Evolutionary conservation across 2,329 filamentous ascomycete species (phyloP).

Genomic region (Aspergillus ochraceoroseus): DNA sequence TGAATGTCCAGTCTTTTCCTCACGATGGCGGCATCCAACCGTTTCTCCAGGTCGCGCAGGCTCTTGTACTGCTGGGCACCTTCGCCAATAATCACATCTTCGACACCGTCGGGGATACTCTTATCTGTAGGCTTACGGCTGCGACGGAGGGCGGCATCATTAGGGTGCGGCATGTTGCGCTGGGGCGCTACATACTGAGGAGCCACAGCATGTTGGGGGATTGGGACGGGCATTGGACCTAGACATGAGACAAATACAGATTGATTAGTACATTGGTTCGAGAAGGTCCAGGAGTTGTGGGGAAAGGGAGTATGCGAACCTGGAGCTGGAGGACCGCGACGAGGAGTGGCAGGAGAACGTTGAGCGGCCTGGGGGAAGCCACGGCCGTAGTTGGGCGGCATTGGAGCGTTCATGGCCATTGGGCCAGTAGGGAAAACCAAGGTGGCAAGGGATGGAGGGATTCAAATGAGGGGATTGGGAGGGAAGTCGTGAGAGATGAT

Average conservation of each 20-base stretch:
- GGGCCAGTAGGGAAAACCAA: conserved; percentile 4
- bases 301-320: conserved; percentile 29
- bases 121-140: conserved; percentile 91
- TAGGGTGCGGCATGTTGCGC: conserved; percentile 37
- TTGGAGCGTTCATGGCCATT: conserved; percentile 37
- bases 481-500: conserved; percentile 5
- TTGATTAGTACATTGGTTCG: conserved; percentile 12
- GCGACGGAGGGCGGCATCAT: conserved; percentile 62
- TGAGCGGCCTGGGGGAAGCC: conserved; percentile 39
- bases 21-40: conserved; percentile 86
- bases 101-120: conserved; percentile 85
- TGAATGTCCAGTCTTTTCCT: conserved; percentile 88
- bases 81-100: conserved; percentile 75
- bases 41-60: conserved; percentile 79
- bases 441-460: conserved; percentile 4
- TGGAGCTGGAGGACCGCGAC: conserved; percentile 37
- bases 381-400: conserved; percentile 43
- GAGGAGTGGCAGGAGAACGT: conserved; percentile 42
- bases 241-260: conserved; percentile 8
- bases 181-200: conserved; percentile 38
- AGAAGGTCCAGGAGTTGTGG: conserved; percentile 16
- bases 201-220: conserved; percentile 37
- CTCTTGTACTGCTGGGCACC: conserved; percentile 76
- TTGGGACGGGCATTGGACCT: conserved; percentile 35
- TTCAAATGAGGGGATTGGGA: not conserved